A percentile compares a stretch with the other conserved stretches of the same genome.
Evolutionary conservation across 768 basidiomycete species (phyloP).

Genomic region (Amanita polypyramis): DNA sequence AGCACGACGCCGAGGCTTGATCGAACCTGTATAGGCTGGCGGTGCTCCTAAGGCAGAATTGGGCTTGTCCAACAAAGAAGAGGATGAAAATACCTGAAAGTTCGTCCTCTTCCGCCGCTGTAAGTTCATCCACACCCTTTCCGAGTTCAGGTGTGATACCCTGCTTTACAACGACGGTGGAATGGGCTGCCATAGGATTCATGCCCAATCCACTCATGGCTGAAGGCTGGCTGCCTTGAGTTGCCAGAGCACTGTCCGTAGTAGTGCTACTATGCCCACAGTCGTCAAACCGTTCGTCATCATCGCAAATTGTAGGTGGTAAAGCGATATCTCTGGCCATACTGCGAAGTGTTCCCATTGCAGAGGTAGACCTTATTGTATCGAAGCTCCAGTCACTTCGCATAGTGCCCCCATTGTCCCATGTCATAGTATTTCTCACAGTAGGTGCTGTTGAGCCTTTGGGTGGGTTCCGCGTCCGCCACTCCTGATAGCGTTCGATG

Average conservation of each 20-base stretch:
- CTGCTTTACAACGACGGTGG: slow-evolving; percentile 62
- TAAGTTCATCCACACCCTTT: not conserved
- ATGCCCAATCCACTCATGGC: slow-evolving; percentile 30
- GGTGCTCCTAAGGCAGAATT: slow-evolving; percentile 36
- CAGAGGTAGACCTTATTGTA: slow-evolving; percentile 60
- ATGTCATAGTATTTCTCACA: slow-evolving; percentile 44
- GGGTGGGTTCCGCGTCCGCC: slow-evolving; percentile 48
- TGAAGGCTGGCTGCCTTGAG: slow-evolving; percentile 51
- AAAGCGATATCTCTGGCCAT: slow-evolving; percentile 56
- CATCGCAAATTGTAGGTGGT: slow-evolving; percentile 34
- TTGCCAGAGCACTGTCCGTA: slow-evolving; percentile 52
- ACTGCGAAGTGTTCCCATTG: slow-evolving; percentile 70
- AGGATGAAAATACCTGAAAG: slow-evolving; percentile 28
- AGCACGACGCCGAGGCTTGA: slow-evolving; percentile 53
- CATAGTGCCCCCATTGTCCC: slow-evolving; percentile 69
- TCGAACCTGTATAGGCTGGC: slow-evolving; percentile 64
- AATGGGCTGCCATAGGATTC: slow-evolving; percentile 49
- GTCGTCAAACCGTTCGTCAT: slow-evolving; percentile 51
- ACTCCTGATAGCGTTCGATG: slow-evolving; percentile 80
- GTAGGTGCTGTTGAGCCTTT: slow-evolving; percentile 46
- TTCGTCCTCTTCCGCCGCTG: slow-evolving; percentile 22
- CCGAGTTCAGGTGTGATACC: slow-evolving; percentile 18
- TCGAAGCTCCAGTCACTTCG: slow-evolving; percentile 96
- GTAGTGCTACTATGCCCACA: slow-evolving; percentile 33
- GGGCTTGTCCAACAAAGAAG: slow-evolving; percentile 3